Evolutionary conservation across 306 rosid species (phyloP).

Genomic region (Pyrus pyrifolia): DNA sequence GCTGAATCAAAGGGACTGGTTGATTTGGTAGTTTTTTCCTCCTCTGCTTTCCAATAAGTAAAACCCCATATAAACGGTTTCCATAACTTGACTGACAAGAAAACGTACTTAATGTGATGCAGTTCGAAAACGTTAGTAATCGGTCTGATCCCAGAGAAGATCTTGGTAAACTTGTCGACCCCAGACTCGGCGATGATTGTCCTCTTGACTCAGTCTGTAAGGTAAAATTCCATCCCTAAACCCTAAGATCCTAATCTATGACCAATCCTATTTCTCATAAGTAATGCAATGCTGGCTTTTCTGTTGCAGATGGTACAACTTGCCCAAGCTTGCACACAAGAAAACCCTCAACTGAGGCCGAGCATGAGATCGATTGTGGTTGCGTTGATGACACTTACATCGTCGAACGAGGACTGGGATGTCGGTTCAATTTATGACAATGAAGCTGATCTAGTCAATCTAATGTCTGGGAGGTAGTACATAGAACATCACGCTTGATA

Average conservation of each 20-base stretch:
- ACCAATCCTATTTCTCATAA: no score
- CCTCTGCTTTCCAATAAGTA: not conserved
- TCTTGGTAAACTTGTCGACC: constrained; percentile 45
- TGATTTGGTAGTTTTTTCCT: constrained; percentile 43
- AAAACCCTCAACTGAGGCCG: constrained; percentile 71
- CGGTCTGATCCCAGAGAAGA: constrained; percentile 42
- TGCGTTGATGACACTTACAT: constrained; percentile 62
- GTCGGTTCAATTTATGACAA: constrained; percentile 56
- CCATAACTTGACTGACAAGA: not conserved
- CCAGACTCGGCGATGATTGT: constrained; percentile 38
- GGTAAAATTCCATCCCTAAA: constrained; percentile 18
- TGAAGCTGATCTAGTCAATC: constrained; percentile 34
- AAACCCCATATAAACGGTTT: not conserved
- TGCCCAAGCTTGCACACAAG: constrained; percentile 71
- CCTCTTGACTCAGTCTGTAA: constrained; percentile 46
- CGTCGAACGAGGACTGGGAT: constrained; percentile 65
- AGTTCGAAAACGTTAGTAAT: constrained; percentile 56
- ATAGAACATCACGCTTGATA: not conserved
- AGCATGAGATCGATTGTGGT: constrained; percentile 78
- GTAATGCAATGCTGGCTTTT: not conserved
- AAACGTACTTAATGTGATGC: constrained; percentile 19
- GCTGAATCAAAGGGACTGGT: constrained; percentile 55
- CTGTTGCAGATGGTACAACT: constrained; percentile 53
- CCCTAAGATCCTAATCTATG: no score
- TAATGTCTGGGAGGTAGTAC: constrained; percentile 47